Percentiles rank a stretch among this genome's conserved stretches.
Evolutionary conservation across 2,329 filamentous ascomycete genomes (phyloP).

Genomic region (Exophiala oligosperma): DNA sequence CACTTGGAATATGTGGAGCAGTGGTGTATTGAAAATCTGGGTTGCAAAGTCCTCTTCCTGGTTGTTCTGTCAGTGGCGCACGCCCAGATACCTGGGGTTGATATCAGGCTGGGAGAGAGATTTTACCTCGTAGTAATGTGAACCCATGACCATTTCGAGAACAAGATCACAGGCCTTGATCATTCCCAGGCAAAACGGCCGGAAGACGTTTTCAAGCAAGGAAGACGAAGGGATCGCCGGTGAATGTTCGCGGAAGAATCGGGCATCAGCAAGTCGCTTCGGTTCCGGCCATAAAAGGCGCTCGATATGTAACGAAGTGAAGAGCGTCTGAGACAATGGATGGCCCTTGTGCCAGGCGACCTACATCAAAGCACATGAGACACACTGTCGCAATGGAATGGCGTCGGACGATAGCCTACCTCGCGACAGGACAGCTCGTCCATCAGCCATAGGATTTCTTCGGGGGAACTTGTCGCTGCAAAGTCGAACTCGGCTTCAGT

Average conservation of each 20-base stretch:
- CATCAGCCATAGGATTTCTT: conserved; percentile 88
- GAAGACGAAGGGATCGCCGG: conserved; percentile 45
- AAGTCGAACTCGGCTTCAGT: conserved; percentile 83
- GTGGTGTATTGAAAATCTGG: conserved; percentile 78
- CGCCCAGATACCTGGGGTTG: too few species aligned
- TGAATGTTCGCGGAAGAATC: conserved; percentile 51
- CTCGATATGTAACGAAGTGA: conserved; percentile 90
- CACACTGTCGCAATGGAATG: neutral
- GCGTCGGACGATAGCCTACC: conserved; percentile 49
- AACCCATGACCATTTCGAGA: conserved; percentile 72
- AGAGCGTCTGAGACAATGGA: conserved; percentile 88
- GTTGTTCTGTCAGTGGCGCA: neutral
- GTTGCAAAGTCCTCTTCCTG: conserved; percentile 96
- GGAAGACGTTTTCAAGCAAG: conserved; percentile 58
- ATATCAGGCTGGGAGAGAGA: neutral
- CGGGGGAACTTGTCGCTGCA: conserved; percentile 64
- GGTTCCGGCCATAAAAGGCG: conserved; percentile 73
- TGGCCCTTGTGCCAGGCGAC: conserved; percentile 98
- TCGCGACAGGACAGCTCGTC: conserved; percentile 89
- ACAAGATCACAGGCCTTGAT: conserved; percentile 81
- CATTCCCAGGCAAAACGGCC: conserved; percentile 82
- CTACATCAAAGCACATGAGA: conserved; percentile 43
- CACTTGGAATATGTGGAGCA: conserved; percentile 66
- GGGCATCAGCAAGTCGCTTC: conserved; percentile 62
- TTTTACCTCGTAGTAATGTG: conserved; percentile 84